phyloP scores from a whole-genome alignment of 2,329 filamentous ascomycete genomes.

The Ophiostoma montium region DNA sequence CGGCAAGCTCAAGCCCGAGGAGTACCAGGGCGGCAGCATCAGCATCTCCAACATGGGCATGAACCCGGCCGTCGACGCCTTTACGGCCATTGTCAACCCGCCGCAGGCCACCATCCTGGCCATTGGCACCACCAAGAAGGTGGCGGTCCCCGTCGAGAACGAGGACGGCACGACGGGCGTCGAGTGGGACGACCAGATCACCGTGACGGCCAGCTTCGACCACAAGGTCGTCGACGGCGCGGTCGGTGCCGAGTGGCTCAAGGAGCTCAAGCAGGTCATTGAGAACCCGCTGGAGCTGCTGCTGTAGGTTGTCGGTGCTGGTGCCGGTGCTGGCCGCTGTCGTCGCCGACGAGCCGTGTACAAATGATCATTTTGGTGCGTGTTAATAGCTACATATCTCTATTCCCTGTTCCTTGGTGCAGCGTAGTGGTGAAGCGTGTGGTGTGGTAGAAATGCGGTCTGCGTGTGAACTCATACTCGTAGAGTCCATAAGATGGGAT shows the following conservation, averaged over 20 bases:
- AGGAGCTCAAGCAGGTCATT: constrained; percentile 90
- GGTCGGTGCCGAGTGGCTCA: constrained; percentile 91
- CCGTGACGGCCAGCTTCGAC: constrained; percentile 90
- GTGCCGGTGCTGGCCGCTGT: constrained; percentile 3
- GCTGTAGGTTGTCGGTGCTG: constrained; percentile 43
- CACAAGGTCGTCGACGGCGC: constrained; percentile 98
- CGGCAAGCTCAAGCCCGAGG: constrained; percentile 97
- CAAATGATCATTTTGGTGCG: constrained; percentile 9
- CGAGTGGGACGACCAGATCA: constrained; percentile 95
- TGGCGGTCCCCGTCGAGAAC: constrained; percentile 71
- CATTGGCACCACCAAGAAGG: constrained; percentile 90
- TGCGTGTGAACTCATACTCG: too few species aligned
- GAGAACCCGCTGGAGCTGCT: constrained; percentile 95
- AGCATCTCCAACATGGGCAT: constrained; percentile 99
- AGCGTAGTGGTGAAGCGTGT: constrained; percentile 4
- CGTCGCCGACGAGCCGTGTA: constrained; percentile 7
- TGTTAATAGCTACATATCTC: constrained; percentile 10
- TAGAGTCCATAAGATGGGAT: too few species aligned
- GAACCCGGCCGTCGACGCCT: constrained; percentile 91
- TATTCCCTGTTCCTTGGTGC: neutral
- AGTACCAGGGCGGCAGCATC: constrained; percentile 98
- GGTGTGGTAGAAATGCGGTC: too few species aligned
- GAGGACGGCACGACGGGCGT: constrained; percentile 64
- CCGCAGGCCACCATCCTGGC: constrained; percentile 92
- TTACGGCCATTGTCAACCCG: constrained; percentile 98